Evolutionary conservation across 2,329 filamentous ascomycete species (phyloP).

Genomic region (Thyridium curvatum): DNA sequence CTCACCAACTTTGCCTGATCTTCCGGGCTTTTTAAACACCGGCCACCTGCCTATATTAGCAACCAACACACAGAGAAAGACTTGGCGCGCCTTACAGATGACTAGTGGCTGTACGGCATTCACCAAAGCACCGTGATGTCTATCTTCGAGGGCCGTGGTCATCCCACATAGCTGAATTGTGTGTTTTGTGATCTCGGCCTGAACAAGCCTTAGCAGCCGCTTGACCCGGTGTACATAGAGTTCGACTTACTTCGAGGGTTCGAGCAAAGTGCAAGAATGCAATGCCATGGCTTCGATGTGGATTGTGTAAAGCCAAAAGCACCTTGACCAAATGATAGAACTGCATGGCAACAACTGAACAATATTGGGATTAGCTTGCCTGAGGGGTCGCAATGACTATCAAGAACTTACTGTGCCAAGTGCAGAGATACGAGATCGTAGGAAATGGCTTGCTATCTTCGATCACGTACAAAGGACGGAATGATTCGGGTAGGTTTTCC

Average conservation of each 20-base stretch:
- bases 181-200: constrained; percentile 1
- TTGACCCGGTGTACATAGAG: background rate
- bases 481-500: background rate
- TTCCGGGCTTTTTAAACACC: too few relatives aligned
- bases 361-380: background rate
- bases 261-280: background rate
- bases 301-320: constrained; percentile 1
- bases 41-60: too few relatives aligned
- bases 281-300: background rate
- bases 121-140: too few relatives aligned
- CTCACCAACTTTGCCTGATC: too few relatives aligned
- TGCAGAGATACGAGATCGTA: constrained; percentile 1
- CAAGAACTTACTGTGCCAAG: constrained; percentile 1
- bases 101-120: too few relatives aligned
- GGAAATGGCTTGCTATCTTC: constrained; percentile 1
- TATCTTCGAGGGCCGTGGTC: too few relatives aligned
- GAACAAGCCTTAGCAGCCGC: background rate
- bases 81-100: too few relatives aligned
- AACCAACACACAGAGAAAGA: too few relatives aligned
- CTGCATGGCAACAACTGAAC: constrained; percentile 1
- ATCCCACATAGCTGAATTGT: constrained; percentile 1
- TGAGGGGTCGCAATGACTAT: background rate
- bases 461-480: background rate
- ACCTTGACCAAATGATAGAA: constrained; percentile 1
- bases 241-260: background rate